These are phyloP conservation scores for Linnemannia exigua DNA, from an alignment of 192 early-diverging fungal genomes.

Conservation along the genomic window DNA sequence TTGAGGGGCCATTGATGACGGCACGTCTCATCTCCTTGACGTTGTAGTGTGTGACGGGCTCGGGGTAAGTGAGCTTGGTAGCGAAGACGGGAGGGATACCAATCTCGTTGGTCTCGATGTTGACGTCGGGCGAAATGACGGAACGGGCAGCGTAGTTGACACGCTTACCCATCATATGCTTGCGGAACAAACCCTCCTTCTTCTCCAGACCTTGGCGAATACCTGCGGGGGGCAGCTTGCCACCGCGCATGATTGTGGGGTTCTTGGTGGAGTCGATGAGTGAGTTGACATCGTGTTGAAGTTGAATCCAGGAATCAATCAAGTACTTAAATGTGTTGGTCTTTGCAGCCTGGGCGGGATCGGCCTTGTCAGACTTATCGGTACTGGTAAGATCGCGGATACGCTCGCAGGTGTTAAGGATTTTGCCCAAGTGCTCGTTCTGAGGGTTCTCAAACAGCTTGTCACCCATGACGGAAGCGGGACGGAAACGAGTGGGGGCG, in stretches of 20 bases:
- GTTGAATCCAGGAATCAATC: conserved; percentile 79
- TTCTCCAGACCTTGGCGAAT: conserved; percentile 97
- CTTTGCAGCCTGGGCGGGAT: conserved; percentile 35
- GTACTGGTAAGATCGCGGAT: conserved; percentile 69
- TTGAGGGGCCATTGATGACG: conserved; percentile 95
- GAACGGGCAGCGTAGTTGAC: conserved; percentile 99
- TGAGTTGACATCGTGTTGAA: conserved; percentile 93
- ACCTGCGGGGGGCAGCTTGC: conserved; percentile 85
- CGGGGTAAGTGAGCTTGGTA: conserved; percentile 94
- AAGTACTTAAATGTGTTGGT: conserved; percentile 40
- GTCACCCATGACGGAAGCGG: conserved; percentile 91
- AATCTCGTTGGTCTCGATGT: conserved; percentile 98
- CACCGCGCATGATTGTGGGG: conserved; percentile 69
- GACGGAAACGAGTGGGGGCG: conserved; percentile 94
- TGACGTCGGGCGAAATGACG: conserved; percentile 98
- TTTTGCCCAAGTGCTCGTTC: conserved; percentile 87
- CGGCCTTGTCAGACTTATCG: conserved; percentile 30
- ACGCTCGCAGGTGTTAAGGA: conserved; percentile 85
- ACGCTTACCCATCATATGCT: conserved; percentile 99
- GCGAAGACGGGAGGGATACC: conserved; percentile 98
- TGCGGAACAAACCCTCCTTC: conserved; percentile 99
- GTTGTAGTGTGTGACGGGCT: conserved; percentile 97
- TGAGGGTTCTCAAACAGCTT: conserved; percentile 95
- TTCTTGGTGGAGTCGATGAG: conserved; percentile 95
- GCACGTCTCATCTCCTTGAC: conserved; percentile 90